Base-by-base conservation (phyloP, 2,329 filamentous ascomycete genomes). In the Sporothrix curviconia region DNA sequence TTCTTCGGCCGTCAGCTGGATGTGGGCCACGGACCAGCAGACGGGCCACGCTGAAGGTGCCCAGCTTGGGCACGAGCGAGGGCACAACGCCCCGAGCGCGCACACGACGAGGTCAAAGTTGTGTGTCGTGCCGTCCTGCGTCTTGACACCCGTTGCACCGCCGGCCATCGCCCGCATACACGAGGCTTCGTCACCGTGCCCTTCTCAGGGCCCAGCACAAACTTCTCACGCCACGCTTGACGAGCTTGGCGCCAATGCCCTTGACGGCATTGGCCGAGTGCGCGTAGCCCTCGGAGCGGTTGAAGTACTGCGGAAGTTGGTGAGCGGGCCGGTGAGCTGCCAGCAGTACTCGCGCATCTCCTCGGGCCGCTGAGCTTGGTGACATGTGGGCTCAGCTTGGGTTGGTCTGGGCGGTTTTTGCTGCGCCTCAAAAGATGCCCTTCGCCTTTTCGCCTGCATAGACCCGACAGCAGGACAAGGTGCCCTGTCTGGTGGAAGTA, bases 251-350 rank as follows among this genome's bases (percentile, higher is more conserved):
- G 2, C 32, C 47, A 25, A 81, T 70, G 0, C 74, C 76, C 6
- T 69, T 68, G 3, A 83, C 64, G 0, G 81, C 76, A 56, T 82
- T 74, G 0, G 72, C 75, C 0, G 80, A 77, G 59, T 83, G 79
- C 1, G 79, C 80, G 56, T 83, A 83, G 1, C 81, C 80, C 9
- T 77, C 80, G 7, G 78, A 74, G 4, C 70, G 71, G 64, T 85
- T 85, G 50, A 80, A 72, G 64, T 85, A 85, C 5, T 82, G 81
- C 28, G 72, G 74, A 77, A 80, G 85, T 2, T 76, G 75, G 0
- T 72, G 68, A 42, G 82, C 65, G 0, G 74, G 0, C 78, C 78
- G 3, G 70, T 67, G 42, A 76, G 77, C 61, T 80, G 78, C 74
- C 77, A 80, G 39, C 71, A 72, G 9, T 67, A 67, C n/a, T 72